Evolutionary conservation across 495 filamentous ascomycete genomes (phyloP), one percentile per base, ranked within the genome.

Genomic region (Penicillium dipodomyicola): DNA sequence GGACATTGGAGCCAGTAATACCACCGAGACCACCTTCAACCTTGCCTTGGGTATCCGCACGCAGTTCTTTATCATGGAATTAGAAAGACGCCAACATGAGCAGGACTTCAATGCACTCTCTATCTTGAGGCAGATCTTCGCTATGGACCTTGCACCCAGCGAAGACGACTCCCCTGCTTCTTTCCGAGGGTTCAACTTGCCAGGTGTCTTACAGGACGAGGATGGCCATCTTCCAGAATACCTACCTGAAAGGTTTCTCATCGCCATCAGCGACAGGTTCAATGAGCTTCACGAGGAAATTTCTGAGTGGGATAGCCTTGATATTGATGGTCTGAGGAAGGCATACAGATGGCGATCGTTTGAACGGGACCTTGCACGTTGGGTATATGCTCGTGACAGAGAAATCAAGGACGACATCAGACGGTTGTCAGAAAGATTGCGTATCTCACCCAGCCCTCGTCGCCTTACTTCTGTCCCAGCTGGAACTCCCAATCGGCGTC

Each of bases 41-140:
- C 63, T 79, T 23, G 76, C 74, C 0, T 52, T 79, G 25, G 65
- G 73, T 22, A 71, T 79, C 30, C 67, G 76, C 9, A 77, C 74
- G 0, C 74, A 77, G 45, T 66, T 61, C 22, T 55, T 76, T 27
- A 67, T 74, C 22, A 52, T 63, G 39, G 59, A 65, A 5, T 52
- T 77, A 22, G 71, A 74, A 41, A 63, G 53, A 6, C 64, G 60
- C 29, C 63, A 70, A 25, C 39, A 58, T 32, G 62, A 65, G 11
- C 63, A 60, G 3, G 54, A 49, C 3, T 75, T 73, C 25, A 63
- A 70, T 20, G 62, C 72, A 2, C 20, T 54, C n/a, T 47, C 56
- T 19, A 47, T 72, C 12, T 22, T 77, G 32, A 57, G 59, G 8
- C 46, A 51, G 0, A 51, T 67, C 0, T 79, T 77, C 22, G 73